Evolutionary conservation across 139 green algal species (phyloP), one percentile per base, ranked within the genome.

Genomic region (Chlorella sp.): DNA sequence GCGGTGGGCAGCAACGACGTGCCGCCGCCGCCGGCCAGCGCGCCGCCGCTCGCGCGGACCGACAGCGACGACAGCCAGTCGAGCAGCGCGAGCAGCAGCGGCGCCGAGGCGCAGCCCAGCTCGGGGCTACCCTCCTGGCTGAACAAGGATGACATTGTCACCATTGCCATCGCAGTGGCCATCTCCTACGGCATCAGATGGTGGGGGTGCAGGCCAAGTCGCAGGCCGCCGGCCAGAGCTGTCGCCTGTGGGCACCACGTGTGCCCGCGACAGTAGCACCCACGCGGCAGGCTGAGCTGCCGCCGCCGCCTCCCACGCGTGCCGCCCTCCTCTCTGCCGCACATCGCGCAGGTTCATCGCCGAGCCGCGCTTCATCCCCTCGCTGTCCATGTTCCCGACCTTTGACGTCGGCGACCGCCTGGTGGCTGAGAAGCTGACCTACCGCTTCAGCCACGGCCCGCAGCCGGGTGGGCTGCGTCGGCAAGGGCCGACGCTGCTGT

Each of bases 301-400:
- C 11, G 0, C 21, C 25, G 25, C 19, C 29, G 55, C 29, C 55
- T 36, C 25, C 11, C 56, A 64, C 1, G 25, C n/a, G 14, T 40
- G 56, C n/a, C n/a, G 12, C 21, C n/a, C 25, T 64, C 19, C 25
- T 64, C 56, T 7, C n/a, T 31, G 25, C 25, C 1, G 12, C 17
- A 17, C 25, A 35, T 27, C 56, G 14, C 67, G 79, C 77, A 92
- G 87, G 75, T 94, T 95, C 35, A 91, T 99, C 62, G 96, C 96
- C 21, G 96, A 99, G 83, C 96, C 96, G 1, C 88, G 96, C 9
- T 99, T 97, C 88, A 99, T 99, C 73, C 96, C 96, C 0, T 97
- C 91, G 0, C 88, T 99, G 5, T 98, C 94, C 59, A 99, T 99
- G 96, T 99, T 88, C 80, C 96, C 96, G 6, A 95, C 86, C 1